Percentiles rank a stretch among this genome's conserved stretches.
phyloP scores from a whole-genome alignment of 371 early-diverging fungal genomes.

The Neoconidiobolus thromboides region DNA sequence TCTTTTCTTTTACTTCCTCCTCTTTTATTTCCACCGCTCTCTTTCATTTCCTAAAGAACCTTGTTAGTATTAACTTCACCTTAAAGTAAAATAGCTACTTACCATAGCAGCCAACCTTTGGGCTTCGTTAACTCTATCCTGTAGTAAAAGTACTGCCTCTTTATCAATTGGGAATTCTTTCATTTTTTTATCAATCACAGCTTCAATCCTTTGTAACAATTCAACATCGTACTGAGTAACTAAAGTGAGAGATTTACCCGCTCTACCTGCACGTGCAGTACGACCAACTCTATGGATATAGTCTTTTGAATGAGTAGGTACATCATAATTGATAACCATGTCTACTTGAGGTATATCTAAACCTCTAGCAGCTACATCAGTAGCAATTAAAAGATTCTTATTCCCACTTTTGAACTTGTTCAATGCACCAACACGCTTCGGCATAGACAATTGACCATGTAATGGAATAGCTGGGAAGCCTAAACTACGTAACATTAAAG shows the following conservation, averaged over 20 bases:
- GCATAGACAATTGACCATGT: slow-evolving; percentile 85
- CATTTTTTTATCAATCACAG: slow-evolving; percentile 68
- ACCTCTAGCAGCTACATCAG: slow-evolving; percentile 90
- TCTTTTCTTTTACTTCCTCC: too few relatives aligned
- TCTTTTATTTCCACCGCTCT: too few relatives aligned
- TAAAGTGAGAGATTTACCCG: slow-evolving; percentile 72
- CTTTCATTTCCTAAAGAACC: too few relatives aligned
- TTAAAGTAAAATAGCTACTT: background rate
- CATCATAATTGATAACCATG: slow-evolving; percentile 86
- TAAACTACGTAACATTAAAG: slow-evolving; percentile 66
- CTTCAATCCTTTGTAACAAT: slow-evolving; percentile 81
- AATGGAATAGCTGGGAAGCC: slow-evolving; percentile 86
- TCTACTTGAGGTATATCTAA: slow-evolving; percentile 91
- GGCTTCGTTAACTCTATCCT: slow-evolving; percentile 86
- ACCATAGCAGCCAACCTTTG: slow-evolving; percentile 47
- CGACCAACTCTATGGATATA: slow-evolving; percentile 98
- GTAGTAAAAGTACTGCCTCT: slow-evolving; percentile 67
- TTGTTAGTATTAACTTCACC: too few relatives aligned
- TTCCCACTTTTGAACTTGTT: slow-evolving; percentile 79
- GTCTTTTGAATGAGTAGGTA: slow-evolving; percentile 66
- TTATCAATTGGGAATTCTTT: slow-evolving; percentile 65
- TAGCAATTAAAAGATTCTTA: slow-evolving; percentile 80
- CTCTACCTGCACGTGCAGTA: slow-evolving; percentile 90
- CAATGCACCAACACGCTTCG: slow-evolving; percentile 75
- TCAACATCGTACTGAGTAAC: slow-evolving; percentile 90